These are phyloP conservation scores for Neospermospora avenae DNA, from an alignment of 2,329 filamentous ascomycete species.

Conservation along the genomic window DNA sequence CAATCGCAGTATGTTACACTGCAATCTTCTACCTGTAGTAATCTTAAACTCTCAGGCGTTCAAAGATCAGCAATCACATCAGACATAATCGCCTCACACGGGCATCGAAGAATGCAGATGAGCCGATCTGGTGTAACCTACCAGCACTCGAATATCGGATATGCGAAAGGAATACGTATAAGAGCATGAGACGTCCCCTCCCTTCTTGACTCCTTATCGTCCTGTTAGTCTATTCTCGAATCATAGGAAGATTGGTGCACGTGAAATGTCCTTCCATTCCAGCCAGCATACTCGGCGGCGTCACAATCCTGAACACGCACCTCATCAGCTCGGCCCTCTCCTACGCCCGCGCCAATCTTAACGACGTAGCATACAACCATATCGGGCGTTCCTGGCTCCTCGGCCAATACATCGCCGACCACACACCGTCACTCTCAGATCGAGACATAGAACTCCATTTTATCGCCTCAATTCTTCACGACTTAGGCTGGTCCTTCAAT, in stretches of 20 bases:
- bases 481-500: constrained; percentile 41
- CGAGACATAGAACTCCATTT: constrained; percentile 39
- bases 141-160: background rate
- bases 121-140: no score
- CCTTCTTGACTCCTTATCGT: no score
- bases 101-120: no score
- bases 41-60: no score
- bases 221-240: no score
- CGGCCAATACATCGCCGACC: constrained; percentile 36
- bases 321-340: constrained; percentile 37
- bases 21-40: no score
- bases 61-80: no score
- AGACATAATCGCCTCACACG: no score
- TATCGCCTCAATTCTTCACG: constrained; percentile 41
- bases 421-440: constrained; percentile 26
- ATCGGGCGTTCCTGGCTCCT: constrained; percentile 38
- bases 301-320: constrained; percentile 37
- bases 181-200: no score
- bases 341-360: constrained; percentile 33
- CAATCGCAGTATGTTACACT: background rate
- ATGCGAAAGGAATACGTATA: background rate
- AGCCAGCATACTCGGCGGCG: constrained; percentile 32
- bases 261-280: constrained; percentile 10
- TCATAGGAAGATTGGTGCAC: no score
- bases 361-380: constrained; percentile 39